Evolutionary conservation across 495 filamentous ascomycete species (phyloP), one percentile per base, ranked within the genome.

Genomic region (Talaromyces stipitatus): DNA sequence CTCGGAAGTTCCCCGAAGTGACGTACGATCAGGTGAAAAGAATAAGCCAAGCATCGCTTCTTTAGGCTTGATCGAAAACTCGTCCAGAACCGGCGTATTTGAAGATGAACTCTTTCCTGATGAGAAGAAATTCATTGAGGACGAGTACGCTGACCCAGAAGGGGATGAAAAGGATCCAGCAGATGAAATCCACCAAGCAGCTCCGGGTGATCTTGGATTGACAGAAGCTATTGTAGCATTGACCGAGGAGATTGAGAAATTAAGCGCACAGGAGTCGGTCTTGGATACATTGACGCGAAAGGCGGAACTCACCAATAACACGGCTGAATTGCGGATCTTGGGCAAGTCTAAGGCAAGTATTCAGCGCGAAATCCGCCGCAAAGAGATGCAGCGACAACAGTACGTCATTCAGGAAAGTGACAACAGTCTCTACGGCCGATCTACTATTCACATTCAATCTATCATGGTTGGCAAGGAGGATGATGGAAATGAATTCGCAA

Each of bases 361-460:
- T 57, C 85, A 95, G 63, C 80, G 92, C 41, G 95, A 99, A 66
- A 90, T 96, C 33, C 81, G 89, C 36, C 83, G 94, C 27, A 97
- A 97, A 68, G 94, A 97, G 71, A 79, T 99, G 64, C 95, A 99
- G 70, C 80, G 91, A 38, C 92, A 96, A 70, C 95, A 97, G 68
- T 99, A 97, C 63, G 90, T 95, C 60, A 85, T 97, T 36, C 95
- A 99, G 68, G 92, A 97, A 68, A 96, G 91, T 66, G 95, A 97
- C 64, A 99, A 97, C 70, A 96, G 91, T 68, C 76, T 99, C 38
- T 97, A 94, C 68, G 94, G 94, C 14, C 87, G 94, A 11, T 91
- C 94, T 3, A 87, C 82, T 4, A 83, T 97, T 58, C 86, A 81
- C 54, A 97, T 99, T 71, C 91, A 89, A 67, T 87, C 88, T 2